These are phyloP conservation scores for Gossypium aridum DNA, from an alignment of 441 rosid genomes.

Conservation along the genomic window DNA sequence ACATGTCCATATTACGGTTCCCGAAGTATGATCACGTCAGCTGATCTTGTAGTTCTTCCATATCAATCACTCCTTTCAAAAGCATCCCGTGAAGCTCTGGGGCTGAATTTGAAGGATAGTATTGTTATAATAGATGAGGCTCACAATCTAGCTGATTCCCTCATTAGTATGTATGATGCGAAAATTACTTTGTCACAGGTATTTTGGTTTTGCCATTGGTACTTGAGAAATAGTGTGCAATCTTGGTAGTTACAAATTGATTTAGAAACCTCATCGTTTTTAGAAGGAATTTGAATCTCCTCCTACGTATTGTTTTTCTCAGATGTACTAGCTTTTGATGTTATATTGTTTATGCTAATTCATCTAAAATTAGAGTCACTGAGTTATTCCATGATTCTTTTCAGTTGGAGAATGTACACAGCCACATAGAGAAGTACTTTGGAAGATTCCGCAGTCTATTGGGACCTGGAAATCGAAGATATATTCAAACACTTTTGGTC, in stretches of 20 bases:
- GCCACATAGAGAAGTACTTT: constrained; percentile 63
- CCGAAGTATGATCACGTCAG: constrained; percentile 60
- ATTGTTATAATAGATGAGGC: constrained; percentile 95
- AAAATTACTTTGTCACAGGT: constrained; percentile 76
- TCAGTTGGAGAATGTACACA: constrained; percentile 72
- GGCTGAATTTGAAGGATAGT: constrained; percentile 68
- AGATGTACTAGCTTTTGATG: background rate
- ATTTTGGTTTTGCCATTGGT: background rate
- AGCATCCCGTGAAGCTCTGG: constrained; percentile 88
- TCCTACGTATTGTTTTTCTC: background rate
- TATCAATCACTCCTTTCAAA: constrained; percentile 93
- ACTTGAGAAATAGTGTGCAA: constrained; percentile 7
- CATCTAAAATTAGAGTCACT: background rate
- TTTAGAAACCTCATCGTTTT: background rate
- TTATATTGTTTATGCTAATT: background rate
- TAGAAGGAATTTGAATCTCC: background rate
- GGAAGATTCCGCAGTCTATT: constrained; percentile 60
- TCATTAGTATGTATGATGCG: constrained; percentile 84
- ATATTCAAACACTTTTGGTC: constrained; percentile 82
- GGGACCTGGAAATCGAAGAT: constrained; percentile 92
- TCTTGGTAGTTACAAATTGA: background rate
- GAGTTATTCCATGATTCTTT: constrained; percentile 15
- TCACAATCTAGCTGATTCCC: constrained; percentile 95
- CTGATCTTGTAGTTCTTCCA: constrained; percentile 93
- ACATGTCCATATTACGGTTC: constrained; percentile 97